Evolutionary conservation across 768 basidiomycete genomes (phyloP), one percentile per base, ranked within the genome.

Genomic region (Podaxis sp.): DNA sequence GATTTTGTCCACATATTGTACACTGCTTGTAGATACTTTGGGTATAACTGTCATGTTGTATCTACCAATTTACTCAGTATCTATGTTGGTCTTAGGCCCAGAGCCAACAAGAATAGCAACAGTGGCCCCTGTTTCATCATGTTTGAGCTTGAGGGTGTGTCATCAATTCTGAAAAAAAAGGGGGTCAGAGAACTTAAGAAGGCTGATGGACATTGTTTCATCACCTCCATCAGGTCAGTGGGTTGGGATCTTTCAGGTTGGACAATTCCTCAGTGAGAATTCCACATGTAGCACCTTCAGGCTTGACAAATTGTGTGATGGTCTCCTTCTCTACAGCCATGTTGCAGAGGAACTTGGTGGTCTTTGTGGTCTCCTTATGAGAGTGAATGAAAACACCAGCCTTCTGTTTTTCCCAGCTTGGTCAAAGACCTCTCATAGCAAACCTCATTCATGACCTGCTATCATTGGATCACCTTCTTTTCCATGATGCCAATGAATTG

Each of bases 391-490:
- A 99, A 12, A 98, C 95, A 24, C 24, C 40, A 98, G 82, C 0
- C 91, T 92, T 72, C 96, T 94, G 64, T 96, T 93, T 79, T 93
- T 94, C 11, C 82, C 81, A 0, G 80, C 85, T 69, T 98, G 94
- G 66, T 98, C 95, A 24, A 98, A 84, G 2, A 97, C 91, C 78
- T 98, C 75, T 98, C 96, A 79, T 99, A 99, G 75, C 96, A 96
- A 19, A 98, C 95, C 72, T 98, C 96, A 74, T 99, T 99, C 84
- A 93, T 96, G 65, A 98, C 88, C 73, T 98, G 96, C 71, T 96
- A 94, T 4, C 97, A 88, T 74, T 96, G 98, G 82, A 98, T 98
- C 0, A 96, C 97, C 74, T 97, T 98, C 83, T 98, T 98, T 80
- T 98, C 97, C 0, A 96, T 97, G 61, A 99, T 87, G 43, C 97